Percentiles rank a stretch among this genome's conserved stretches.
Conservation (phyloP, 129 eudicot genomes). For the Ambrosia trifida region DNA sequence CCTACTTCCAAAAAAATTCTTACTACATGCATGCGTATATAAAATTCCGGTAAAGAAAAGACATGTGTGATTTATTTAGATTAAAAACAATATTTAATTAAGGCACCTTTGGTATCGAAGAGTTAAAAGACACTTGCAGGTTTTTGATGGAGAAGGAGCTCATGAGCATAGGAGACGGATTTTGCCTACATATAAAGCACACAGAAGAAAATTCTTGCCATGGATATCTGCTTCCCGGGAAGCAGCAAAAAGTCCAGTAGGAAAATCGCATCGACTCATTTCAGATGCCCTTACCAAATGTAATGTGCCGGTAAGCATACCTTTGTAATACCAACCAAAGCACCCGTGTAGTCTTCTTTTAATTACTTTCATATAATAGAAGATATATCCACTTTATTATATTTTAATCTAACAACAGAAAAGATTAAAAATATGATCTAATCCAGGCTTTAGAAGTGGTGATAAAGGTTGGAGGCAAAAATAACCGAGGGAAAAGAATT, state of each 20-base stretch:
- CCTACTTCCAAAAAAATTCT: too few relatives aligned
- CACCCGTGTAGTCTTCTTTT: background rate
- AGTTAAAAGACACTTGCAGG: too few relatives aligned
- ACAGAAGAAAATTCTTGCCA: slow-evolving; percentile 51
- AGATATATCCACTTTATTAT: background rate
- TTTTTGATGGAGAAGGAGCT: slow-evolving; percentile 88
- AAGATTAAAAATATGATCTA: background rate
- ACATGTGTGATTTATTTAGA: too few relatives aligned
- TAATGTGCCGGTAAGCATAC: slow-evolving; percentile 74
- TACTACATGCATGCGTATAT: too few relatives aligned
- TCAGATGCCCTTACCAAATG: slow-evolving; percentile 60
- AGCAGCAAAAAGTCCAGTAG: slow-evolving; percentile 29
- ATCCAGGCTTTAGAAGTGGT: background rate
- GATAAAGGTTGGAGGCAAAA: too few relatives aligned
- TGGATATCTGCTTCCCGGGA: slow-evolving; percentile 30
- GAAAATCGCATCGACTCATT: slow-evolving; percentile 52
- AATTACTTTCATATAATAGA: background rate
- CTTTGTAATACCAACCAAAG: slow-evolving; percentile 10
- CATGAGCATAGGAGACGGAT: slow-evolving; percentile 71
- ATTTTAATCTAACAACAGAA: background rate
- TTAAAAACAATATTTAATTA: too few relatives aligned
- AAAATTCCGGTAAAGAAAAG: too few relatives aligned
- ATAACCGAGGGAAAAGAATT: too few relatives aligned
- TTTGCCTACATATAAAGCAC: slow-evolving; percentile 83
- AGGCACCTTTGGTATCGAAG: too few relatives aligned